phyloP scores from a whole-genome alignment of 331 rosid species.

The Stylosanthes scabra region DNA sequence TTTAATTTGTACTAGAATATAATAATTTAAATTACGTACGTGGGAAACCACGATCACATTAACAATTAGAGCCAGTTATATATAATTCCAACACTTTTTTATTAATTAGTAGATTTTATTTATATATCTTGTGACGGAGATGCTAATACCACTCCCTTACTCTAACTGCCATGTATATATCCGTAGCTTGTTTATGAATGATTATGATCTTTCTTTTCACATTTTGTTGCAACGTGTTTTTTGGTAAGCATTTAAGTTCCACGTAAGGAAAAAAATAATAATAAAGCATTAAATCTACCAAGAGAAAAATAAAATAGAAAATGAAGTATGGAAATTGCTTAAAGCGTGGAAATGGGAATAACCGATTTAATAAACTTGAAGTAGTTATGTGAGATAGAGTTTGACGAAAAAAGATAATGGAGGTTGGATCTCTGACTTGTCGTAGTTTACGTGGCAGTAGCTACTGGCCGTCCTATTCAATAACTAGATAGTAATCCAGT shows the following conservation, averaged over 20 bases:
- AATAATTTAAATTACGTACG: background rate
- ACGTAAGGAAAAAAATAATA: too few species aligned
- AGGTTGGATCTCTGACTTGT: slow-evolving; percentile 10
- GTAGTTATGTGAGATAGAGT: background rate
- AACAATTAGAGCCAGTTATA: background rate
- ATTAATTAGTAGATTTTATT: background rate
- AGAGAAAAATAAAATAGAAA: too few species aligned
- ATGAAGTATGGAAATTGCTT: background rate
- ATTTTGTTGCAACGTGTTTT: background rate
- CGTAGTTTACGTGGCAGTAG: background rate
- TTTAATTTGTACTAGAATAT: too few species aligned
- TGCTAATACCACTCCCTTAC: background rate
- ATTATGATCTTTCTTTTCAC: background rate
- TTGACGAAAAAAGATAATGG: slow-evolving; percentile 21
- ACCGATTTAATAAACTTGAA: background rate
- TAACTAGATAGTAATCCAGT: background rate
- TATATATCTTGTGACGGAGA: background rate
- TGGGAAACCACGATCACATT: background rate
- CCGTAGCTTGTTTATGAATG: background rate
- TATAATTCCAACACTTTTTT: background rate
- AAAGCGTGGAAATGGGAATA: background rate
- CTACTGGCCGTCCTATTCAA: slow-evolving; percentile 23
- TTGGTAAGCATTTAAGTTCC: background rate
- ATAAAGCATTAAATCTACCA: too few species aligned
- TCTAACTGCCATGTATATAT: background rate